Percentiles rank a stretch among this genome's conserved stretches.
Conservation (phyloP, 208 protist genomes). For the Trypanosoma melophagium region DNA sequence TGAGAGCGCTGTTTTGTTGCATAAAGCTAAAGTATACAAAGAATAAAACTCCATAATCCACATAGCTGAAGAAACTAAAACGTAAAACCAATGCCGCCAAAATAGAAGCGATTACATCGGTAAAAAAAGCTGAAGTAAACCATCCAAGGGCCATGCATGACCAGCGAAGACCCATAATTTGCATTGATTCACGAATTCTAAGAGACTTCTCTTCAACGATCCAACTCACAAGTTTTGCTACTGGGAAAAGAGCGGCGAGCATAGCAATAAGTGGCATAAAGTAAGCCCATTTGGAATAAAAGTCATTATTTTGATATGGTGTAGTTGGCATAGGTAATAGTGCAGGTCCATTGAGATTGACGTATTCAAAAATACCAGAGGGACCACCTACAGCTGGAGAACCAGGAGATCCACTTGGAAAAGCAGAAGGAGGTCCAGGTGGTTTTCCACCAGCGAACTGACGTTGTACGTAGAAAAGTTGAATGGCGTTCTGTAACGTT, state of each 20-base stretch:
- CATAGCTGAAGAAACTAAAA: slow-evolving; percentile 56
- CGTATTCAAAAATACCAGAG: slow-evolving; percentile 36
- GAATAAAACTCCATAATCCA: slow-evolving; percentile 65
- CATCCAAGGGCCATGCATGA: slow-evolving; percentile 70
- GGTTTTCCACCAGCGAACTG: too few species aligned
- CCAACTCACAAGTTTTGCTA: slow-evolving; percentile 55
- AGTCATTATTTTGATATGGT: slow-evolving; percentile 43
- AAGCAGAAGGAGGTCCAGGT: not conserved
- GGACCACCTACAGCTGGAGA: too few species aligned
- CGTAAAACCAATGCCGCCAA: slow-evolving; percentile 56
- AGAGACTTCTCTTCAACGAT: slow-evolving; percentile 83
- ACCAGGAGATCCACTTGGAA: slow-evolving; percentile 18
- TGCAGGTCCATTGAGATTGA: slow-evolving; percentile 36
- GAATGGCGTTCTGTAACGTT: slow-evolving; percentile 72
- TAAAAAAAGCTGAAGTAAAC: slow-evolving; percentile 58
- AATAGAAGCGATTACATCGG: slow-evolving; percentile 57
- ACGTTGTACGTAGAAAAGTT: slow-evolving; percentile 55
- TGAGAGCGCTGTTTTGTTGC: slow-evolving; percentile 70
- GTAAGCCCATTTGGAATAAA: slow-evolving; percentile 57
- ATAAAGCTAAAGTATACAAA: slow-evolving; percentile 75
- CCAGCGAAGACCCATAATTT: slow-evolving; percentile 86
- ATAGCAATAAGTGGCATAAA: slow-evolving; percentile 78
- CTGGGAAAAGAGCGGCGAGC: slow-evolving; percentile 71
- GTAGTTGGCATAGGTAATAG: slow-evolving; percentile 63
- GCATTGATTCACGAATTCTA: slow-evolving; percentile 81